Evolutionary conservation across 805 yeast genomes (phyloP).

Genomic region (Barnettozyma populi): DNA sequence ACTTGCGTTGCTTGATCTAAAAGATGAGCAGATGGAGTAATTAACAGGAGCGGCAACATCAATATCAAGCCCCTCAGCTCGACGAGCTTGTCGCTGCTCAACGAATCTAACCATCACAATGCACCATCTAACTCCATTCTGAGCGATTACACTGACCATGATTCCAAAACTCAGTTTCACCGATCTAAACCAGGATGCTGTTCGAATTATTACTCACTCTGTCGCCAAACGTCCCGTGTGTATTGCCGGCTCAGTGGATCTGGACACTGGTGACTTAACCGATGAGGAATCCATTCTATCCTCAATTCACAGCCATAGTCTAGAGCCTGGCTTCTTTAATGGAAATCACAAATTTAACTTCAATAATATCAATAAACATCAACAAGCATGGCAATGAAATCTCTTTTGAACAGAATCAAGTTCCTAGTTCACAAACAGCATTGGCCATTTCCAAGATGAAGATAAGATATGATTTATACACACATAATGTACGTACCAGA

Average conservation of each 20-base stretch:
- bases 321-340: not conserved
- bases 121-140: conserved; percentile 6
- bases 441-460: conserved; percentile 56
- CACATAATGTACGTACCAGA: too few species aligned
- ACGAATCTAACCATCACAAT: conserved; percentile 18
- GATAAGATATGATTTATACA: too few species aligned
- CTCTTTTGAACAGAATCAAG: conserved; percentile 60
- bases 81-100: conserved; percentile 29
- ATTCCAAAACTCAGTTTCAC: conserved; percentile 26
- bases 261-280: conserved; percentile 41
- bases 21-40: conserved; percentile 55
- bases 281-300: conserved; percentile 38
- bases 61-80: conserved; percentile 26
- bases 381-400: conserved; percentile 26
- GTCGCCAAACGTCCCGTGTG: conserved; percentile 60
- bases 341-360: not conserved
- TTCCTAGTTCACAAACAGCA: conserved; percentile 72
- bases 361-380: not conserved
- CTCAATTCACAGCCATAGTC: conserved; percentile 9
- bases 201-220: conserved; percentile 44
- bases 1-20: conserved; percentile 53
- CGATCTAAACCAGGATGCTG: conserved; percentile 56
- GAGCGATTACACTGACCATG: conserved; percentile 19
- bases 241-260: conserved; percentile 54
- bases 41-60: conserved; percentile 24